Evolutionary conservation across 2,329 filamentous ascomycete genomes (phyloP), one percentile per base, ranked within the genome.

Genomic region (Xylariaceae sp.): DNA sequence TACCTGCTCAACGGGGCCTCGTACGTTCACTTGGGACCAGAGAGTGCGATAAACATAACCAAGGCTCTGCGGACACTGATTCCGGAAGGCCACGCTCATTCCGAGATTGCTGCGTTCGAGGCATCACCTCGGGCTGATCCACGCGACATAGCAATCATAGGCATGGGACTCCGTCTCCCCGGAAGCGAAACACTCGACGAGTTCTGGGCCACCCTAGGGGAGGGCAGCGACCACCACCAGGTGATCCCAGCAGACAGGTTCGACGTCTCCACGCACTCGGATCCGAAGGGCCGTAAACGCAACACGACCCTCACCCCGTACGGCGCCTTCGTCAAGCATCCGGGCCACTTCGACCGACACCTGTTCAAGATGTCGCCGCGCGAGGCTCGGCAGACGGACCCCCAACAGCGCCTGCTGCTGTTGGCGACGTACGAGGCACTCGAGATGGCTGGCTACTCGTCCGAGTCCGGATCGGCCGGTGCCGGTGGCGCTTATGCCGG

Each of bases 401-500:
- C 80, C 1, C 77, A 78, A 62, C 78, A 81, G 52, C 69, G 80
- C 49, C 60, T 83, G 16, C 73, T 76, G 3, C 61, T 85, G 5
- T 70, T 78, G 19, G 81, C 78, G 7, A 76, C 77, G 0, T 84
- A 83, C 46, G 80, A 83, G 51, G 79, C 80, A 1, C 64, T 84
- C 19, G 80, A 85, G 53, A 76, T 76, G 66, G 76, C 76, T 24
- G 80, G 50, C 5, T 47, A 47, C 12, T n/a, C n/a, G n/a, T n/a
- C n/a, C n/a, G n/a, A n/a, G n/a, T n/a, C n/a, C n/a, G n/a, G n/a
- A n/a, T n/a, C n/a, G n/a, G 50, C 51, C 0, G 36, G 47, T 1
- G 47, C 23, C 36, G 1, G 54, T 46, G 0, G 41, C 48, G 1
- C 54, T 42, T 2, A 42, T 46, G 3, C 17, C 38, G 24, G 30